Percentiles rank a stretch among this genome's conserved stretches.
phyloP scores from a whole-genome alignment of 2,329 filamentous ascomycete species.

The Onygenales sp. region DNA sequence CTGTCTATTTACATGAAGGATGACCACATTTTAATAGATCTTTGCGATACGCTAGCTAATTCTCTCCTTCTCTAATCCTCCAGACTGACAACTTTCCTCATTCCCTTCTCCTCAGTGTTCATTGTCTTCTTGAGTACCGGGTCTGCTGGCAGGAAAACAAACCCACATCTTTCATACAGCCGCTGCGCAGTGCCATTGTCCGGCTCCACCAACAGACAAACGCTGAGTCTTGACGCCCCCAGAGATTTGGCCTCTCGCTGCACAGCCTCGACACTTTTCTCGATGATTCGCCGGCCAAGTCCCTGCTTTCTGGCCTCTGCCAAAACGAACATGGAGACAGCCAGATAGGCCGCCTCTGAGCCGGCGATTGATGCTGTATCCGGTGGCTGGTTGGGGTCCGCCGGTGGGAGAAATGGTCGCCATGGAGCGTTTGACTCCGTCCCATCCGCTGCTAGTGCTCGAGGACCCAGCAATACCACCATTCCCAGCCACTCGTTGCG shows the following conservation, averaged over 20 bases:
- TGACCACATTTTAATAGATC: too few relatives aligned
- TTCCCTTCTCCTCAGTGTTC: background rate
- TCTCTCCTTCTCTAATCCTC: background rate
- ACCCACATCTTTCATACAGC: conserved; percentile 17
- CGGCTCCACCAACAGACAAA: conserved; percentile 13
- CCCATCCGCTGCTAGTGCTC: conserved; percentile 6
- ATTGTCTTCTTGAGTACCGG: background rate
- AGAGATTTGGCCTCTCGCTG: conserved; percentile 6
- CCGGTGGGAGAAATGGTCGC: conserved; percentile 5
- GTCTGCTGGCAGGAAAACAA: conserved; percentile 6
- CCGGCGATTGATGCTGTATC: conserved; percentile 5
- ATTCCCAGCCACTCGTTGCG: conserved; percentile 21
- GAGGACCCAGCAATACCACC: conserved; percentile 19
- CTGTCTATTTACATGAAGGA: background rate
- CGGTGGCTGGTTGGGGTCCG: background rate
- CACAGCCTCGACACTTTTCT: conserved; percentile 7
- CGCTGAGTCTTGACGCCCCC: conserved; percentile 8
- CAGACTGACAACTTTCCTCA: conserved; percentile 4
- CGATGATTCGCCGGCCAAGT: conserved; percentile 14
- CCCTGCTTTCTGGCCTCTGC: conserved; percentile 14
- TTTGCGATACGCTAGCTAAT: background rate
- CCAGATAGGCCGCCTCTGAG: conserved; percentile 14
- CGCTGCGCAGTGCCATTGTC: conserved; percentile 9
- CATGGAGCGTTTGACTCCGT: conserved; percentile 4
- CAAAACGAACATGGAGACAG: conserved; percentile 20